Percentiles rank a stretch among this genome's conserved stretches.
These are phyloP conservation scores for Hypoxylon trugodes DNA, from an alignment of 495 filamentous ascomycete genomes.

Conservation along the genomic window DNA sequence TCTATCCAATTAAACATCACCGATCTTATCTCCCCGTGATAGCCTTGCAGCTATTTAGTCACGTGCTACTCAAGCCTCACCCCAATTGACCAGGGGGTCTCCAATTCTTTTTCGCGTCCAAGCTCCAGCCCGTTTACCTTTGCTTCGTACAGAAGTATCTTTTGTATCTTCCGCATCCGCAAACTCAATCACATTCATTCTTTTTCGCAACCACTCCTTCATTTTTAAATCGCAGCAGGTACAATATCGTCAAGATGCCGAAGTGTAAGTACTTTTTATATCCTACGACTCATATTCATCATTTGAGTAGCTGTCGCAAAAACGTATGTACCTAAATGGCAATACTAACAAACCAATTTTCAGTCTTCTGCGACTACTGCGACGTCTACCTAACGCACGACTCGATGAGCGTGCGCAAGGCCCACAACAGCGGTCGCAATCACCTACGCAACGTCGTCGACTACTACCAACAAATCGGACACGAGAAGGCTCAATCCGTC, in stretches of 20 bases:
- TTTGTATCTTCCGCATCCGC: constrained; percentile 24
- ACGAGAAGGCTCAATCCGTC: constrained; percentile 97
- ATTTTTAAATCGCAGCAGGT: constrained; percentile 7
- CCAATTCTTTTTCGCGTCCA: constrained; percentile 21
- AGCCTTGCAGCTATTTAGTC: constrained; percentile 26
- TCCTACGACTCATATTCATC: not conserved
- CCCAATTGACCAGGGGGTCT: constrained; percentile 5
- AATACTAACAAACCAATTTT: constrained; percentile 15
- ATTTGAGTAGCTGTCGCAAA: not conserved
- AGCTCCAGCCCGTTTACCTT: constrained; percentile 16
- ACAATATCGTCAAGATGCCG: constrained; percentile 51
- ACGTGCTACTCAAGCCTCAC: constrained; percentile 18
- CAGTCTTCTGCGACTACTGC: constrained; percentile 90
- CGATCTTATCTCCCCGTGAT: not conserved
- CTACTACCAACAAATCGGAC: constrained; percentile 99
- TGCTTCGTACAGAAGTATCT: not conserved
- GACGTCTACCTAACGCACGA: constrained; percentile 99
- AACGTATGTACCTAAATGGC: not conserved
- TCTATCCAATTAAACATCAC: constrained; percentile 25
- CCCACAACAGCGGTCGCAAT: constrained; percentile 95
- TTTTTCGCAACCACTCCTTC: constrained; percentile 7
- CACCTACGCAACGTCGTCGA: constrained; percentile 96
- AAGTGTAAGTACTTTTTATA: constrained; percentile 44
- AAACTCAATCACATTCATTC: constrained; percentile 1
- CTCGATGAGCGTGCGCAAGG: constrained; percentile 99